A percentile compares a stretch with the other conserved stretches of the same genome.
Evolutionary conservation across 169 alveolate species (phyloP).

Genomic region (Babesia ovis): DNA sequence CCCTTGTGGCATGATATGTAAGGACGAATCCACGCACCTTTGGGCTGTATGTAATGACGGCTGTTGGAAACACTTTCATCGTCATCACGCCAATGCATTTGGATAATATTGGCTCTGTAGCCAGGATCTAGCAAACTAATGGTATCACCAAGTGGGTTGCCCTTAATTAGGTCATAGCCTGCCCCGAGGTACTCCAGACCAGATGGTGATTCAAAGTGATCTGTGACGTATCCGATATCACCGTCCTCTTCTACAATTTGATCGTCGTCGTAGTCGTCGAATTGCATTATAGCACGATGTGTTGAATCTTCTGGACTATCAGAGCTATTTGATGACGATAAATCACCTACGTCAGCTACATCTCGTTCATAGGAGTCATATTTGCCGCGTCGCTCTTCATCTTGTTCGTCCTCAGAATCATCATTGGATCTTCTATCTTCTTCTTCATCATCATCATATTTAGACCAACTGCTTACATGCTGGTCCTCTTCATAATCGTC

Average conservation of each 20-base stretch:
- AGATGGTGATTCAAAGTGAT: neutral
- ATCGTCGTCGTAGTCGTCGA: conserved; percentile 19
- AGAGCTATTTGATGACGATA: too few relatives aligned
- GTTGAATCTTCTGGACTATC: neutral
- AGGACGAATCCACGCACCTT: conserved; percentile 65
- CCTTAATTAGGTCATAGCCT: conserved; percentile 64
- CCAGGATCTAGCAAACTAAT: conserved; percentile 65
- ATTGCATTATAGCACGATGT: neutral
- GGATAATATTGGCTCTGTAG: conserved; percentile 50
- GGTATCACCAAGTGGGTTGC: conserved; percentile 69
- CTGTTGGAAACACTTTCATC: conserved; percentile 56
- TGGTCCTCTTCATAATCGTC: too few relatives aligned
- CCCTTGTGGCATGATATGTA: conserved; percentile 61
- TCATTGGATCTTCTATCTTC: too few relatives aligned
- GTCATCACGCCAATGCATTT: conserved; percentile 63
- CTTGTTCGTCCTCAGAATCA: too few relatives aligned
- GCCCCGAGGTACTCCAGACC: conserved; percentile 66
- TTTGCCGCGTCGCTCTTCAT: too few relatives aligned
- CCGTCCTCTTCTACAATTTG: conserved; percentile 4
- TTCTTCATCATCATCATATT: too few relatives aligned
- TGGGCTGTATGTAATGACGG: conserved; percentile 44
- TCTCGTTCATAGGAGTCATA: too few relatives aligned
- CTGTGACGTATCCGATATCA: neutral
- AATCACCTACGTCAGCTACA: too few relatives aligned
- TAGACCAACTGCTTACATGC: too few relatives aligned